Evolutionary conservation across 805 yeast genomes (phyloP).

Genomic region (Hanseniaspora osmophila): DNA sequence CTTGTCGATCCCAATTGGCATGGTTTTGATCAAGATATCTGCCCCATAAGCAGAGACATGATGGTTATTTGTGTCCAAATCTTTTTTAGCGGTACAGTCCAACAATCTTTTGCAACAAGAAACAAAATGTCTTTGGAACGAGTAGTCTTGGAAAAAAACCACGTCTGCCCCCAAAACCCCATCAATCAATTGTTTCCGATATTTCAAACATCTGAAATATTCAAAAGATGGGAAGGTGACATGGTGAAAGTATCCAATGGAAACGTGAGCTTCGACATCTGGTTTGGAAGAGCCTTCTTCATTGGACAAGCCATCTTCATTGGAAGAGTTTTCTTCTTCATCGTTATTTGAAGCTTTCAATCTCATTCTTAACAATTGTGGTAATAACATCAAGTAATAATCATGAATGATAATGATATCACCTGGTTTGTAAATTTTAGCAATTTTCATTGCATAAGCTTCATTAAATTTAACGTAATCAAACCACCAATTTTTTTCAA

Average conservation of each 20-base stretch:
- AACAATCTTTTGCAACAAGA: slow-evolving; percentile 79
- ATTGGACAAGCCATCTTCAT: too few species aligned
- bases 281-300: slow-evolving; percentile 34
- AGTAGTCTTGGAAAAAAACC: slow-evolving; percentile 72
- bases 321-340: too few species aligned
- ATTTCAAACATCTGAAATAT: slow-evolving; percentile 78
- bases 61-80: slow-evolving; percentile 21
- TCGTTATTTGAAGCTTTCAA: slow-evolving; percentile 17
- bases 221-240: slow-evolving; percentile 93
- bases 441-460: slow-evolving; percentile 70
- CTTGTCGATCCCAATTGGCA: slow-evolving; percentile 86
- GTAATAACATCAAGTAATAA: slow-evolving; percentile 67
- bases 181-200: slow-evolving; percentile 67
- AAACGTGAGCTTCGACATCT: slow-evolving; percentile 11
- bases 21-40: slow-evolving; percentile 53
- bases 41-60: slow-evolving; percentile 59
- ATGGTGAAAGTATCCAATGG: slow-evolving; percentile 67
- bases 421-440: slow-evolving; percentile 66
- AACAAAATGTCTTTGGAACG: slow-evolving; percentile 81
- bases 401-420: slow-evolving; percentile 90
- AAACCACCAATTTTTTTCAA: slow-evolving; percentile 66
- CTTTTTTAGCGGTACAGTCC: slow-evolving; percentile 56
- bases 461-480: slow-evolving; percentile 85
- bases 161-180: slow-evolving; percentile 86
- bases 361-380: slow-evolving; percentile 69